Conservation (phyloP, 2,329 filamentous ascomycete species). For the Stromatinia cepivora region DNA sequence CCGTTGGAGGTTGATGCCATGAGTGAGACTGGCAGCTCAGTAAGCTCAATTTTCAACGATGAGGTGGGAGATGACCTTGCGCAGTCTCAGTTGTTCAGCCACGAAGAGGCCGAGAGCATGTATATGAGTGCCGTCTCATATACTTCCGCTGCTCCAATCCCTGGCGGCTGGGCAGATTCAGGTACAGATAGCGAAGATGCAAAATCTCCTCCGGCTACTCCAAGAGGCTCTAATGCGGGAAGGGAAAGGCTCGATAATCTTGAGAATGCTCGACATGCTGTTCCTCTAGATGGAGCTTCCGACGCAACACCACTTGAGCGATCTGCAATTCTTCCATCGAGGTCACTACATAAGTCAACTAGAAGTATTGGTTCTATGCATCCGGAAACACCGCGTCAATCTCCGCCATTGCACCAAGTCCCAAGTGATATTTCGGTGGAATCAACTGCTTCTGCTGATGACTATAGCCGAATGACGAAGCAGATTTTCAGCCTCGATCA, state of each 20-base stretch:
- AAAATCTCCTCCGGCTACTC: constrained; percentile 30
- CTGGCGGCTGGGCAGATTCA: constrained; percentile 36
- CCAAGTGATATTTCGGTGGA: constrained; percentile 34
- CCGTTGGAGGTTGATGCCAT: not conserved
- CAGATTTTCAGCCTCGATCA: constrained; percentile 42
- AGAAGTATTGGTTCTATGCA: constrained; percentile 21
- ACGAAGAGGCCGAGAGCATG: constrained; percentile 82
- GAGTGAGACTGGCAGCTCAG: constrained; percentile 24
- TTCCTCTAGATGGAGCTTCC: constrained; percentile 4
- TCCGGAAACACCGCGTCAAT: constrained; percentile 13
- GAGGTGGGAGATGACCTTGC: constrained; percentile 53
- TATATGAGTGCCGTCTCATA: constrained; percentile 74
- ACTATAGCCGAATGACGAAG: constrained; percentile 39
- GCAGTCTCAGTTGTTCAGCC: constrained; percentile 70
- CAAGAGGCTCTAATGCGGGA: constrained; percentile 21
- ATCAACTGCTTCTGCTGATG: constrained; percentile 36
- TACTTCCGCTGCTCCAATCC: constrained; percentile 32
- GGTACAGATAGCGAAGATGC: constrained; percentile 28
- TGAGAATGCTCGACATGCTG: constrained; percentile 31
- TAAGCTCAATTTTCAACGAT: constrained; percentile 14
- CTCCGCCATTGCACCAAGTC: constrained; percentile 30
- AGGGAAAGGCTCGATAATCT: constrained; percentile 33
- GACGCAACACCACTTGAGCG: not conserved
- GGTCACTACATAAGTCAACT: constrained; percentile 23
- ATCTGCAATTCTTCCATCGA: not conserved